These are phyloP conservation scores for Brachypodium distachyon DNA, from an alignment of 202 grass and related monocot species.

Conservation along the genomic window DNA sequence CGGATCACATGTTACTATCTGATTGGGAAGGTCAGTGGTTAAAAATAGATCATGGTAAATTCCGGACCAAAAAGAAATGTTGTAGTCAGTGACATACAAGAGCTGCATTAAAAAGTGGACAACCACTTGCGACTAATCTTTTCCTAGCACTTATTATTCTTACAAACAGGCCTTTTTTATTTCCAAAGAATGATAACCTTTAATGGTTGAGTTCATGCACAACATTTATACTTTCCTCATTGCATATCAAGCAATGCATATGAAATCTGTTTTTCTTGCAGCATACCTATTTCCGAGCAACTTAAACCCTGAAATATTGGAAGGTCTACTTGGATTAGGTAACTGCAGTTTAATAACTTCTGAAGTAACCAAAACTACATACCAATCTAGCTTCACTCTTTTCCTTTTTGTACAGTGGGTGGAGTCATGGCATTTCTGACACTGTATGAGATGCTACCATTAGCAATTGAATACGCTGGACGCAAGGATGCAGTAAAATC, in stretches of 20 bases:
- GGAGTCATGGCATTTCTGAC: constrained; percentile 97
- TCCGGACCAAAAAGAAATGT: background rate
- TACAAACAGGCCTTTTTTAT: background rate
- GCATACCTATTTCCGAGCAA: constrained; percentile 83
- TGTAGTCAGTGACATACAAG: background rate
- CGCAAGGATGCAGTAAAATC: constrained; percentile 92
- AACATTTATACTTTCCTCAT: background rate
- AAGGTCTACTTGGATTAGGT: constrained; percentile 99
- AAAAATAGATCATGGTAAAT: background rate
- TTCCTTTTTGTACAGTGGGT: constrained; percentile 42
- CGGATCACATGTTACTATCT: background rate
- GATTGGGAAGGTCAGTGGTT: background rate
- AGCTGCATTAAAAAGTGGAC: background rate
- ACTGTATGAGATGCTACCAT: constrained; percentile 82
- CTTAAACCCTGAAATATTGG: constrained; percentile 87
- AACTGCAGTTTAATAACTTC: background rate
- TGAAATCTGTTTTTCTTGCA: constrained; percentile 27
- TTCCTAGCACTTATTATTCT: background rate
- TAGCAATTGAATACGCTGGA: constrained; percentile 91
- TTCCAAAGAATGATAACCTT: background rate
- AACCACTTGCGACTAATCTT: background rate
- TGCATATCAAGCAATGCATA: constrained; percentile 8
- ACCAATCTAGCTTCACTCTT: background rate
- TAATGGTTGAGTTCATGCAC: background rate
- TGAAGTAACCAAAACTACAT: background rate